Evolutionary conservation across 805 yeast species (phyloP).

Genomic region (Myxozyma udenii): DNA sequence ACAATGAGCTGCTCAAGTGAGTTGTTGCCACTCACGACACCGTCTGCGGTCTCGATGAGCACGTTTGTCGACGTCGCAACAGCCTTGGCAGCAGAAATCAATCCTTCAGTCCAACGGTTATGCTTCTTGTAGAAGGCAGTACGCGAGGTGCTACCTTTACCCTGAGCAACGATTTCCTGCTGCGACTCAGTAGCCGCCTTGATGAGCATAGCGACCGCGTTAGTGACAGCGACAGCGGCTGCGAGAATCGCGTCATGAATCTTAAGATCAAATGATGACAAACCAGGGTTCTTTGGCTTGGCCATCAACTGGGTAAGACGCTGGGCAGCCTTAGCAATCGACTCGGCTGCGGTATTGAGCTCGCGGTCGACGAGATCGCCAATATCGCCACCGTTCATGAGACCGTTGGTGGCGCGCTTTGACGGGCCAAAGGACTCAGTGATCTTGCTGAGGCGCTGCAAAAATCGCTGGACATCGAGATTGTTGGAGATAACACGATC

Average conservation of each 20-base stretch:
- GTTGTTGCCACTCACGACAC: constrained; percentile 61
- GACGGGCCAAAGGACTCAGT: constrained; percentile 57
- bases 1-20: constrained; percentile 81
- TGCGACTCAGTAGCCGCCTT: constrained; percentile 77
- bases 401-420: constrained; percentile 36
- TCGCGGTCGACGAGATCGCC: constrained; percentile 72
- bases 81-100: constrained; percentile 82
- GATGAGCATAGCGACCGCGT: constrained; percentile 69
- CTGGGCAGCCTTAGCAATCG: constrained; percentile 63
- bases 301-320: constrained; percentile 53
- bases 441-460: constrained; percentile 56
- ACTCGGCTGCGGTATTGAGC: constrained; percentile 66
- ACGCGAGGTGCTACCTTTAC: constrained; percentile 60
- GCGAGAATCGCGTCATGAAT: constrained; percentile 72
- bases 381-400: constrained; percentile 47
- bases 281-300: constrained; percentile 49
- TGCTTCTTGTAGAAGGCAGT: constrained; percentile 81
- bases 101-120: constrained; percentile 91
- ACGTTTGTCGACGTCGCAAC: constrained; percentile 80
- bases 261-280: constrained; percentile 58
- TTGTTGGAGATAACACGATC: constrained; percentile 76
- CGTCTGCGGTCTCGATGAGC: constrained; percentile 84
- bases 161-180: constrained; percentile 70
- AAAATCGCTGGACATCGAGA: constrained; percentile 64
- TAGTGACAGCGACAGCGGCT: constrained; percentile 76